These are phyloP conservation scores for Isatis lusitanica DNA, from an alignment of 441 rosid species.

Conservation along the genomic window DNA sequence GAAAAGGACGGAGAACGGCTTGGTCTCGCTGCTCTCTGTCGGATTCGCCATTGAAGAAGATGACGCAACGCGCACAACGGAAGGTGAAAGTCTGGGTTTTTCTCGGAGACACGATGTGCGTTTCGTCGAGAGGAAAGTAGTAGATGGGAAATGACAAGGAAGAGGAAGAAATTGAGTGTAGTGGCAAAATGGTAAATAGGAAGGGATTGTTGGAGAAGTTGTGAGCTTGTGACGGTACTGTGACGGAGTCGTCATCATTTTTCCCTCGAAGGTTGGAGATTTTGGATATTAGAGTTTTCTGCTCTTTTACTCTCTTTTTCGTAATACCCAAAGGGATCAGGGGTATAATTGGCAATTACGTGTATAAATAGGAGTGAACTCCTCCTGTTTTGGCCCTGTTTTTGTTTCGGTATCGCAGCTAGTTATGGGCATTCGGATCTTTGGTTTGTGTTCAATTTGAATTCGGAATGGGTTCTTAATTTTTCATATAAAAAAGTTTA, in stretches of 20 bases:
- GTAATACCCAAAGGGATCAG: neutral
- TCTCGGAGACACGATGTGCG: slow-evolving; percentile 19
- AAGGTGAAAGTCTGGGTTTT: slow-evolving; percentile 26
- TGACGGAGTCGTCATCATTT: slow-evolving; percentile 35
- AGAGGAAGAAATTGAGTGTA: neutral
- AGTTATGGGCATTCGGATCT: no score
- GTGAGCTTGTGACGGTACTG: slow-evolving; percentile 18
- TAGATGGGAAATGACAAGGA: slow-evolving; percentile 20
- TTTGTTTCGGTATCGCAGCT: no score
- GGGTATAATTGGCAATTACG: neutral
- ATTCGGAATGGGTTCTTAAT: no score
- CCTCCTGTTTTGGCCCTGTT: no score
- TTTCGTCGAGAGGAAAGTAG: slow-evolving; percentile 18
- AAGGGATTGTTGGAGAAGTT: slow-evolving; percentile 16
- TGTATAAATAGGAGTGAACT: neutral
- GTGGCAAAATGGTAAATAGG: slow-evolving; percentile 61
- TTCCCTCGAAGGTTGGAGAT: neutral
- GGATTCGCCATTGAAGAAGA: slow-evolving; percentile 59
- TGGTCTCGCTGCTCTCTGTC: slow-evolving; percentile 40
- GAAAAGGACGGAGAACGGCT: slow-evolving; percentile 76
- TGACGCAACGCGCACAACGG: slow-evolving; percentile 28
- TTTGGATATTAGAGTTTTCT: neutral
- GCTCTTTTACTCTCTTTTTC: neutral
- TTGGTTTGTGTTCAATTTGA: no score
- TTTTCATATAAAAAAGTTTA: no score